Base-by-base conservation (phyloP, 495 filamentous ascomycete species). In the Aspergillus incahuasiensis region DNA sequence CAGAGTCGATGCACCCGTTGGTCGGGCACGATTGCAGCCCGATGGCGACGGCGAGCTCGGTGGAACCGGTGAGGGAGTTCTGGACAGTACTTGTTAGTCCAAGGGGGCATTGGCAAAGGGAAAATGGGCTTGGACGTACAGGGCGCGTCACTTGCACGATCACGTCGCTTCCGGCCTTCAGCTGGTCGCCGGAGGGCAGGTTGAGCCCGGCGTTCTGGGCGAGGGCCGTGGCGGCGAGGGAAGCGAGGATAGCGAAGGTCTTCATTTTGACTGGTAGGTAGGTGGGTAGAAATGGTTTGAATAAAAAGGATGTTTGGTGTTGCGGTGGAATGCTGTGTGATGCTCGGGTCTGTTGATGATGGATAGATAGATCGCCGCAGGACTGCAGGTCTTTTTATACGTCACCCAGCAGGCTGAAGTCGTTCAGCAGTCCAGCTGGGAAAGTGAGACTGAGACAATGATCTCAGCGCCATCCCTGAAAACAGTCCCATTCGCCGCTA, bases 181-280 rank as follows among this genome's bases (percentile, higher is more conserved):
- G 40, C 3, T 49, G 39, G 7, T 59, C 40, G 8, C 52, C 64
- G 4, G 48, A 59, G 1, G 41, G 43, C 11, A 91, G 91, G 6
- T 92, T 77, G 44, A 96, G 81, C 35, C 70, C 67, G 7, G 85
- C 87, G 25, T 76, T 84, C 44, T 86, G 84, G 15, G 82, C 78
- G 55, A 92, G 76, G 48, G 91, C 83, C 48, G 54, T 54, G 38
- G 61, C 57, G 13, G 55, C 56, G 20, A 74, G 55, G 32, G 64
- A 42, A 21, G 52, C 43, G n/a, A 69, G 43, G 13, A 8, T 28
- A 4, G 25, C 8, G 25, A 65, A 30, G 16, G 59, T 16, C 50
- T 68, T 64, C 68, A 70, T 70, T 48, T 24, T 68, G 50, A n/a
- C n/a, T n/a, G n/a, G n/a, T n/a, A n/a, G n/a, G n/a, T n/a, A n/a